A percentile compares a stretch with the other conserved stretches of the same genome.
phyloP scores from a whole-genome alignment of 352 stramenopile species.

The Thalassiosira mediterranea region DNA sequence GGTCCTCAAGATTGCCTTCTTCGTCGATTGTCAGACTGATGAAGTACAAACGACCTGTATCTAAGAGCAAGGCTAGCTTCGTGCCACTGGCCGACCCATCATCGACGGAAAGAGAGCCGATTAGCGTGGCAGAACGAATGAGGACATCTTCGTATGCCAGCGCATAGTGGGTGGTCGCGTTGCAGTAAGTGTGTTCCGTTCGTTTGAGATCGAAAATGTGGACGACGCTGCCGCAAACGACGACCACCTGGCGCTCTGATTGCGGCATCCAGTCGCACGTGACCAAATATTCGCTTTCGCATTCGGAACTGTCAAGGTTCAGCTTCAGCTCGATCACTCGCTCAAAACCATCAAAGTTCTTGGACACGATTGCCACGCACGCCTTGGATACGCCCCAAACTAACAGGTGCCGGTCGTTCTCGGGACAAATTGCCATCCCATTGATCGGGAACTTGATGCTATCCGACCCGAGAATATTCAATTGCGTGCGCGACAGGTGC shows the following conservation, averaged over 20 bases:
- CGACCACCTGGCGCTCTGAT: slow-evolving; percentile 72
- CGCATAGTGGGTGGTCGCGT: slow-evolving; percentile 55
- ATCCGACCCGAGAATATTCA: slow-evolving; percentile 66
- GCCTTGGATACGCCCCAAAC: slow-evolving; percentile 77
- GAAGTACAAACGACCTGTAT: slow-evolving; percentile 71
- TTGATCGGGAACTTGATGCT: slow-evolving; percentile 69
- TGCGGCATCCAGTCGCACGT: slow-evolving; percentile 75
- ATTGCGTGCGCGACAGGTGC: slow-evolving; percentile 54
- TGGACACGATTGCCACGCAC: slow-evolving; percentile 68
- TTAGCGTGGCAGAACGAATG: slow-evolving; percentile 58
- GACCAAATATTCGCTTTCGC: slow-evolving; percentile 71
- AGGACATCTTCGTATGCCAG: slow-evolving; percentile 59
- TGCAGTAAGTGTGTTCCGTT: slow-evolving; percentile 53
- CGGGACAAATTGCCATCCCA: slow-evolving; percentile 64
- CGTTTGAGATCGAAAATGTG: slow-evolving; percentile 76
- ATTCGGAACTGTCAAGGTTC: slow-evolving; percentile 64
- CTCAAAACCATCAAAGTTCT: slow-evolving; percentile 59
- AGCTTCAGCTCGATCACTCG: slow-evolving; percentile 67
- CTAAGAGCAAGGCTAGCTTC: slow-evolving; percentile 71
- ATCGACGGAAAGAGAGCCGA: slow-evolving; percentile 38
- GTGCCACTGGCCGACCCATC: slow-evolving; percentile 38
- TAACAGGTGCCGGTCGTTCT: slow-evolving; percentile 73
- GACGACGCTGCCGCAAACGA: slow-evolving; percentile 70
- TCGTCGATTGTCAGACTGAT: slow-evolving; percentile 68
- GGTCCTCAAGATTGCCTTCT: slow-evolving; percentile 64